These are phyloP conservation scores for Komagataella phaffii DNA, from an alignment of 805 yeast species.

Conservation along the genomic window DNA sequence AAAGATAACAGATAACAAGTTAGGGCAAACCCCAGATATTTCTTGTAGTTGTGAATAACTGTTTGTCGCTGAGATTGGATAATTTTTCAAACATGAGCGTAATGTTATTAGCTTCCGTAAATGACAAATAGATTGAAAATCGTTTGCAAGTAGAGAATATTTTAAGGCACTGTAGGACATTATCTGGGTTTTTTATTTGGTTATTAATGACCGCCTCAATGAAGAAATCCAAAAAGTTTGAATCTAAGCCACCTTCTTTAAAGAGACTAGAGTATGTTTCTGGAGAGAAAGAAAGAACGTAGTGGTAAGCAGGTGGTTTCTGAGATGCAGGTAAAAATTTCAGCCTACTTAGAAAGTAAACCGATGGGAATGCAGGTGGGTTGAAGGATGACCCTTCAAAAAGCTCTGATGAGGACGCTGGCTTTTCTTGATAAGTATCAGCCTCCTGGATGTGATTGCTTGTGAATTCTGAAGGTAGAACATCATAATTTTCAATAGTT, in stretches of 20 bases:
- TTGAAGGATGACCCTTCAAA: not conserved
- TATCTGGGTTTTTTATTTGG: slow-evolving; percentile 7
- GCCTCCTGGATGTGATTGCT: not conserved
- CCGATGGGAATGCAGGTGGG: not conserved
- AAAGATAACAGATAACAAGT: not conserved
- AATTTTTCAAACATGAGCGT: not conserved
- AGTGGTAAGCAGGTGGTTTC: slow-evolving; percentile 19
- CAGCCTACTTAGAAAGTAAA: slow-evolving; percentile 6
- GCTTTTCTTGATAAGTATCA: not conserved
- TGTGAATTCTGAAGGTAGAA: not conserved
- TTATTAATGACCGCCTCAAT: slow-evolving; percentile 22
- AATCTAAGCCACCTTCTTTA: slow-evolving; percentile 31
- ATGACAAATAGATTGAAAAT: slow-evolving; percentile 15
- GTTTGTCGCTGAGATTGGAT: not conserved
- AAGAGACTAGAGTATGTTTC: slow-evolving; percentile 19
- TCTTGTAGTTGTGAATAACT: not conserved
- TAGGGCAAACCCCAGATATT: not conserved
- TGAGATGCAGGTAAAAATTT: slow-evolving; percentile 14
- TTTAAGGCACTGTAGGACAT: slow-evolving; percentile 12
- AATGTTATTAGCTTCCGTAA: not conserved
- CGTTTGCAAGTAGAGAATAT: slow-evolving; percentile 21
- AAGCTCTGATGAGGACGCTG: not conserved
- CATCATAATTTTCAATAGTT: not conserved
- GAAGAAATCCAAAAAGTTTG: slow-evolving; percentile 31
- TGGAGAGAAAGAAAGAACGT: slow-evolving; percentile 19